Conservation (phyloP, 208 protist genomes). For the Trypanosoma melophagium region DNA sequence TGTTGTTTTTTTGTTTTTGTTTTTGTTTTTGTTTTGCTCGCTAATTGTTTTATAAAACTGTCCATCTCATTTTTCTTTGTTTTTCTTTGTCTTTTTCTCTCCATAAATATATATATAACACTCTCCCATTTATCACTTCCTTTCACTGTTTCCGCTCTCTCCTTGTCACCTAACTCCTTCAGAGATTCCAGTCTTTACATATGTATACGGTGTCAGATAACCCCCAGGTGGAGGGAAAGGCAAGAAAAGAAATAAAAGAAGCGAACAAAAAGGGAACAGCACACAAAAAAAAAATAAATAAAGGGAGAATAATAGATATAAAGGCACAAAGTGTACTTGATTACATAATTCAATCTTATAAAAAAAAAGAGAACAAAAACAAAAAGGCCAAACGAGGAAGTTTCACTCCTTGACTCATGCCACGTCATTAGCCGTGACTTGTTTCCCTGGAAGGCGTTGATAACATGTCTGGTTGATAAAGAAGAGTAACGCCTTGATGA, state of each 20-base stretch:
- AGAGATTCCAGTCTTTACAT: too few species aligned
- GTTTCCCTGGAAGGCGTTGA: conserved; percentile 6
- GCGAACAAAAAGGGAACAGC: too few species aligned
- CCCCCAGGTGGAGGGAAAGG: not conserved
- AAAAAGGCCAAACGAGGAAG: not conserved
- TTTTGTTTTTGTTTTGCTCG: not conserved
- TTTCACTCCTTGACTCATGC: too few species aligned
- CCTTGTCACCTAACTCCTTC: not conserved
- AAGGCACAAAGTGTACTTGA: too few species aligned
- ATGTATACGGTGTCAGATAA: not conserved
- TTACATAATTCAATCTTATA: too few species aligned
- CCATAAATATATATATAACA: not conserved
- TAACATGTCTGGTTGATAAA: conserved; percentile 82
- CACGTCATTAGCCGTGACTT: not conserved
- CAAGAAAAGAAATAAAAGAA: not conserved
- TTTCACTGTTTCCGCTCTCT: not conserved
- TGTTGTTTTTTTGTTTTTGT: not conserved
- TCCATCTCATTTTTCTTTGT: not conserved
- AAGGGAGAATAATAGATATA: too few species aligned
- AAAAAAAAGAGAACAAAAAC: not conserved
- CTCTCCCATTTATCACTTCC: not conserved
- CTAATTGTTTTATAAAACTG: not conserved
- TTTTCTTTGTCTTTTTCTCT: not conserved
- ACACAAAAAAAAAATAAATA: not conserved
- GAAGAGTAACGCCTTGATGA: conserved; percentile 83